These are phyloP conservation scores for Phalaenopsis equestris DNA, from an alignment of 106 monocot species.

Conservation along the genomic window DNA sequence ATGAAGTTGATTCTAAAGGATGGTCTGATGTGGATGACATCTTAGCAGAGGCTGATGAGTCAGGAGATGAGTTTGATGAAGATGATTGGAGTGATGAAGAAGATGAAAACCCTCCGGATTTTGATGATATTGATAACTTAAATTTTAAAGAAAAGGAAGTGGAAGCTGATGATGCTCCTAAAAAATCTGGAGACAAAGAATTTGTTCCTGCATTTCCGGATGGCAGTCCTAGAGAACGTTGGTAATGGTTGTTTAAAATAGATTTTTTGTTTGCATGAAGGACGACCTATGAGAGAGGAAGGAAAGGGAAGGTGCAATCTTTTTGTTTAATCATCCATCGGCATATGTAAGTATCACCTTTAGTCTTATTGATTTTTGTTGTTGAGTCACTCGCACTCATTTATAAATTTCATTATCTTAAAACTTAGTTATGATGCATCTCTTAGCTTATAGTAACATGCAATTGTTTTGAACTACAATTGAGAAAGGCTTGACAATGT, in stretches of 20 bases:
- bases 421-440: neutral
- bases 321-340: neutral
- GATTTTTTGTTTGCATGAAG: neutral
- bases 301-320: neutral
- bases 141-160: slow-evolving; percentile 24
- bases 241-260: slow-evolving; percentile 25
- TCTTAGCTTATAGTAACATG: neutral
- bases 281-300: neutral
- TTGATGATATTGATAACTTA: slow-evolving; percentile 35
- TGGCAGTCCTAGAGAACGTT: slow-evolving; percentile 68
- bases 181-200: slow-evolving; percentile 24
- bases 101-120: slow-evolving; percentile 54
- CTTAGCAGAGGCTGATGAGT: slow-evolving; percentile 25
- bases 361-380: neutral
- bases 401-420: neutral
- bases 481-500: neutral
- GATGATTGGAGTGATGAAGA: slow-evolving; percentile 66
- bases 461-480: neutral
- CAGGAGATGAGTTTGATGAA: slow-evolving; percentile 34
- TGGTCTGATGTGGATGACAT: slow-evolving; percentile 57
- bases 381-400: neutral
- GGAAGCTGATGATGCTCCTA: slow-evolving; percentile 9
- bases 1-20: slow-evolving; percentile 38
- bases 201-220: slow-evolving; percentile 55
- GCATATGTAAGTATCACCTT: neutral